Percentiles rank a stretch among this genome's conserved stretches.
Conservation (phyloP, 306 rosid species). For the Vigna nakashimae region DNA sequence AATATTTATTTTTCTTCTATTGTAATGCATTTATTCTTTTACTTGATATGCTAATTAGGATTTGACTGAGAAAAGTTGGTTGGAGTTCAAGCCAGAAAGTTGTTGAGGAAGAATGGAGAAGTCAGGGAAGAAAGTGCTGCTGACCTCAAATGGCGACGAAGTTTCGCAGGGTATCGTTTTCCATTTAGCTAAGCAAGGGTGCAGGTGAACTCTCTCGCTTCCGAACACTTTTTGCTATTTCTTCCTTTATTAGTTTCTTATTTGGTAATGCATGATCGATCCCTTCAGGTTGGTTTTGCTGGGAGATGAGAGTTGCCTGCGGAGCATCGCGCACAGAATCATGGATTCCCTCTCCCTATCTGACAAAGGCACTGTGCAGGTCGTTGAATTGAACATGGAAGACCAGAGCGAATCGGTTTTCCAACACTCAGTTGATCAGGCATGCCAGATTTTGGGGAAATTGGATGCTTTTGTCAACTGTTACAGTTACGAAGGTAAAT, state of each 20-base stretch:
- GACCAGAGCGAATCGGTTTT: slow-evolving; percentile 57
- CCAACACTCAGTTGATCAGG: slow-evolving; percentile 66
- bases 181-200: slow-evolving; percentile 77
- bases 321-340: slow-evolving; percentile 45
- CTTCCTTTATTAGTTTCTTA: neutral
- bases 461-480: slow-evolving; percentile 83
- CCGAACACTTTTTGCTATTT: too few species aligned
- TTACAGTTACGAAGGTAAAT: slow-evolving; percentile 74
- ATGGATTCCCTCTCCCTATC: slow-evolving; percentile 45
- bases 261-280: neutral
- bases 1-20: too few species aligned
- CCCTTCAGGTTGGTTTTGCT: slow-evolving; percentile 70
- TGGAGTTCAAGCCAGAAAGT: neutral
- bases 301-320: slow-evolving; percentile 64
- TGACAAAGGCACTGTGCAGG: slow-evolving; percentile 47
- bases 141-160: slow-evolving; percentile 74
- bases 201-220: slow-evolving; percentile 59
- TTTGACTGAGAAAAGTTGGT: neutral
- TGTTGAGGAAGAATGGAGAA: slow-evolving; percentile 35
- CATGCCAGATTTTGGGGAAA: slow-evolving; percentile 63
- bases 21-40: too few species aligned
- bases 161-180: slow-evolving; percentile 69
- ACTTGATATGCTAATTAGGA: too few species aligned
- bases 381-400: slow-evolving; percentile 72
- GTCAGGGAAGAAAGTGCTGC: slow-evolving; percentile 61